phyloP scores from a whole-genome alignment of 257 asterid species.

The Solanum okadae region DNA sequence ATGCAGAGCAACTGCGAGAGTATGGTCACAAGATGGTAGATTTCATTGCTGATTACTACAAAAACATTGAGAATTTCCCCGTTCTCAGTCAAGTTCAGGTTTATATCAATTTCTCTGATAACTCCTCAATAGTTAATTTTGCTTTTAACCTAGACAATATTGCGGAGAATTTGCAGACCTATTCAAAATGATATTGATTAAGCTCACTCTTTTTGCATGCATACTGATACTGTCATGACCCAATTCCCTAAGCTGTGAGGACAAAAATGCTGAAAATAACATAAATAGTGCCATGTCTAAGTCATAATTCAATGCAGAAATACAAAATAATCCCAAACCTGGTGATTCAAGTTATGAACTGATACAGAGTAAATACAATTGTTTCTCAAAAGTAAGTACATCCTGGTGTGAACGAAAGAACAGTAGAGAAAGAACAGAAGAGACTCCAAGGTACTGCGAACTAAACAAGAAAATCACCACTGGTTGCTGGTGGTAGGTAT shows the following conservation, averaged over 20 bases:
- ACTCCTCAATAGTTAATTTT: background rate
- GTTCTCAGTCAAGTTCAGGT: conserved; percentile 99
- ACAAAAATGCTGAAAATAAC: background rate
- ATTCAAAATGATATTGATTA: background rate
- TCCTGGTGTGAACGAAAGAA: background rate
- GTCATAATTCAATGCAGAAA: background rate
- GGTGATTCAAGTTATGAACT: background rate
- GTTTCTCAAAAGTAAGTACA: background rate
- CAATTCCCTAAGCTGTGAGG: background rate
- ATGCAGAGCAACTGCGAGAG: conserved; percentile 81
- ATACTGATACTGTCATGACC: background rate
- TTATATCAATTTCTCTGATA: background rate
- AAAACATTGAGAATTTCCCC: conserved; percentile 64
- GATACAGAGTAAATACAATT: background rate
- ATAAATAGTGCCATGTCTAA: background rate
- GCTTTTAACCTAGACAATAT: background rate
- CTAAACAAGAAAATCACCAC: background rate
- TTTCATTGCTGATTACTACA: conserved; percentile 92
- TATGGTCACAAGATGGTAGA: conserved; percentile 87
- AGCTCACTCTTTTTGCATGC: background rate
- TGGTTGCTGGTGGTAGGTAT: background rate
- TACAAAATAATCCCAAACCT: background rate
- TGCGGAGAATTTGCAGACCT: background rate
- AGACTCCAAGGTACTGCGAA: background rate
- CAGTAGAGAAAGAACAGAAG: background rate